A percentile compares a stretch with the other conserved stretches of the same genome.
Conservation (phyloP, 257 asterid species). For the Nicotiana benthamiana region DNA sequence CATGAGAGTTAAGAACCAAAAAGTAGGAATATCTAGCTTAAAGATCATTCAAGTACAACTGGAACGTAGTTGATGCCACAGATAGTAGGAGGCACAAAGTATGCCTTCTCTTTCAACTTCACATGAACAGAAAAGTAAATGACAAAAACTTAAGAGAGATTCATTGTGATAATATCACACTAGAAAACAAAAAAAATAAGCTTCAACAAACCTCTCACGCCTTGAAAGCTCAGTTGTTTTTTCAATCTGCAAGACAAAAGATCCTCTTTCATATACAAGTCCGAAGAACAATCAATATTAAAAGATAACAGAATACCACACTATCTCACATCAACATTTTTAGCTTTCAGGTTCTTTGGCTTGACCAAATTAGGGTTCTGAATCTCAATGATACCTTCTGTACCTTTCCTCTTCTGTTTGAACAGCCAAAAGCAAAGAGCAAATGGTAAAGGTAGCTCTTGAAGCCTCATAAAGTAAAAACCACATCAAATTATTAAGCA, state of each 20-base stretch:
- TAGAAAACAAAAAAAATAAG: not conserved
- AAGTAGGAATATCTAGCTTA: no score
- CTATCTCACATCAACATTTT: slow-evolving; percentile 63
- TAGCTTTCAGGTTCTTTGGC: slow-evolving; percentile 83
- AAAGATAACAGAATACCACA: not conserved
- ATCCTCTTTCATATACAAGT: not conserved
- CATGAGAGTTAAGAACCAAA: no score
- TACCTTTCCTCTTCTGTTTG: slow-evolving; percentile 66
- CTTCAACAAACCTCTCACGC: slow-evolving; percentile 16
- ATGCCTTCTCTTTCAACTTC: no score
- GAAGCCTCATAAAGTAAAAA: no score
- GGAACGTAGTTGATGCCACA: no score
- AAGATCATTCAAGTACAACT: no score
- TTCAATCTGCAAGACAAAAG: slow-evolving; percentile 46
- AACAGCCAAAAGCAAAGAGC: not conserved
- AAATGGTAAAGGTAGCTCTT: no score
- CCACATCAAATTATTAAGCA: not conserved
- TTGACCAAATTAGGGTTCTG: slow-evolving; percentile 75
- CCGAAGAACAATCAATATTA: not conserved
- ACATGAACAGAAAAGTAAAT: no score
- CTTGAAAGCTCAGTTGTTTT: slow-evolving; percentile 91
- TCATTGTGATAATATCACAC: not conserved
- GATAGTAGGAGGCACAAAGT: no score
- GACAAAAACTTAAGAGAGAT: no score
- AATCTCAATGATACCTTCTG: slow-evolving; percentile 70